A percentile compares a stretch with the other conserved stretches of the same genome.
phyloP scores from a whole-genome alignment of 495 filamentous ascomycete genomes.

The Ramalina peruviana region DNA sequence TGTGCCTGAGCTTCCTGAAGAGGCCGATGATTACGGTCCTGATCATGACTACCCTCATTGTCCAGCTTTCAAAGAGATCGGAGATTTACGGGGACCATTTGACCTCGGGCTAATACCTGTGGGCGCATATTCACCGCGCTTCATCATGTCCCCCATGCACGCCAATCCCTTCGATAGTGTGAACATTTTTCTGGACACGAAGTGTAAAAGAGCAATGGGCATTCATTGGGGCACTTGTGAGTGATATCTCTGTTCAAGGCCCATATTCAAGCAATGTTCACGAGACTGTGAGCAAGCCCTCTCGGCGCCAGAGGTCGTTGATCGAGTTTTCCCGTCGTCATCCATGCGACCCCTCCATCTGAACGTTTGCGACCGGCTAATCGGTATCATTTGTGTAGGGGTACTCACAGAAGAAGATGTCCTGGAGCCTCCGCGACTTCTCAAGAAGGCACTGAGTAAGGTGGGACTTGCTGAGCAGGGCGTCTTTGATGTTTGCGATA shows the following conservation, averaged over 20 bases:
- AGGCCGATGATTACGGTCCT: constrained; percentile 57
- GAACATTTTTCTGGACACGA: constrained; percentile 80
- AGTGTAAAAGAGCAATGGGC: constrained; percentile 67
- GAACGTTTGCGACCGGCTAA: no score
- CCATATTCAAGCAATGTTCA: not conserved
- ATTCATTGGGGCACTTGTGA: constrained; percentile 66
- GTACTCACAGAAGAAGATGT: constrained; percentile 77
- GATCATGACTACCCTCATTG: constrained; percentile 57
- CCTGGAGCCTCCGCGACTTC: constrained; percentile 62
- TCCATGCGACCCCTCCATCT: no score
- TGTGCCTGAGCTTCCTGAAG: constrained; percentile 55
- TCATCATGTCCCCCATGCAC: constrained; percentile 66
- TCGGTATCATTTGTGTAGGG: constrained; percentile 23
- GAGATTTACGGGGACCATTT: constrained; percentile 68
- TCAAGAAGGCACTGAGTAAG: constrained; percentile 60
- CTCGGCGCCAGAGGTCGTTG: no score
- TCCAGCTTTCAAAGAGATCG: constrained; percentile 81
- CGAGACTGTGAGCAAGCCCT: constrained; percentile 1
- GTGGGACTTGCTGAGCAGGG: constrained; percentile 59
- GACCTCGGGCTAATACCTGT: constrained; percentile 93
- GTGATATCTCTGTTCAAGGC: no score
- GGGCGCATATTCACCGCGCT: constrained; percentile 76
- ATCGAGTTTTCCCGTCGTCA: no score
- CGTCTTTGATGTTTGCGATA: constrained; percentile 75
- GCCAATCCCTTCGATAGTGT: constrained; percentile 80